Evolutionary conservation across 2,329 filamentous ascomycete genomes (phyloP).

Genomic region (Colletotrichum sp.): DNA sequence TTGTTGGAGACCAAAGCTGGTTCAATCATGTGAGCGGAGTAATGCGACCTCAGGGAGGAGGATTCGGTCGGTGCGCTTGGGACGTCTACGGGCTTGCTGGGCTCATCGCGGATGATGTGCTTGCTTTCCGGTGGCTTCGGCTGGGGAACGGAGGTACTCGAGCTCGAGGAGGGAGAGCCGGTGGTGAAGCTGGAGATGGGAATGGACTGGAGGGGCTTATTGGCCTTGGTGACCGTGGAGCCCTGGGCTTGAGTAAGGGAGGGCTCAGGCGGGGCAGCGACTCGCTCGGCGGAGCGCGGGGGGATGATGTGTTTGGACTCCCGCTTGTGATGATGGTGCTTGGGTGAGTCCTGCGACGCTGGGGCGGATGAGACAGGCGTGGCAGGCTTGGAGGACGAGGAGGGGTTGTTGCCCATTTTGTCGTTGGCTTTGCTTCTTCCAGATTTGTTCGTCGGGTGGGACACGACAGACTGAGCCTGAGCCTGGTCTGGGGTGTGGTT

Average conservation of each 20-base stretch:
- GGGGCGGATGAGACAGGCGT: conserved; percentile 30
- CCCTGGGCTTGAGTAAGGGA: conserved; percentile 66
- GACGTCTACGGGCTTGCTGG: conserved; percentile 65
- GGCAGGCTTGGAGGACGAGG: conserved; percentile 34
- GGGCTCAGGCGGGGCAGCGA: conserved; percentile 65
- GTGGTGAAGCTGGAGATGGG: conserved; percentile 55
- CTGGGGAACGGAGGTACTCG: conserved; percentile 20
- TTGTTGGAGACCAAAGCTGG: conserved; percentile 53
- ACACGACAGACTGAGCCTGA: conserved; percentile 1
- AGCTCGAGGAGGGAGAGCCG: conserved; percentile 41
- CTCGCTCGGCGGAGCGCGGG: conserved; percentile 59
- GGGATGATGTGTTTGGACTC: conserved; percentile 60
- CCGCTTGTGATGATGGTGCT: conserved; percentile 33
- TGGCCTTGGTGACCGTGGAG: conserved; percentile 53
- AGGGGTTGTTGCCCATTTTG: conserved; percentile 41
- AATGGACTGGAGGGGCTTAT: conserved; percentile 52
- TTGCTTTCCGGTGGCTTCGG: conserved; percentile 28
- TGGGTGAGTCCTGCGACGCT: conserved; percentile 31
- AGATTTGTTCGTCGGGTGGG: conserved; percentile 14
- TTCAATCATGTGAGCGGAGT: conserved; percentile 43
- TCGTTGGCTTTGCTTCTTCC: conserved; percentile 4
- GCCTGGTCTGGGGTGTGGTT: conserved; percentile 17
- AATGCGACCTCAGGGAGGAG: conserved; percentile 41
- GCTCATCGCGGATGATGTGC: conserved; percentile 31
- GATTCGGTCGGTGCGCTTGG: conserved; percentile 43